A percentile compares a stretch with the other conserved stretches of the same genome.
Conservation (phyloP, 108 stramenopile genomes). For the Licmophora abbreviata region DNA sequence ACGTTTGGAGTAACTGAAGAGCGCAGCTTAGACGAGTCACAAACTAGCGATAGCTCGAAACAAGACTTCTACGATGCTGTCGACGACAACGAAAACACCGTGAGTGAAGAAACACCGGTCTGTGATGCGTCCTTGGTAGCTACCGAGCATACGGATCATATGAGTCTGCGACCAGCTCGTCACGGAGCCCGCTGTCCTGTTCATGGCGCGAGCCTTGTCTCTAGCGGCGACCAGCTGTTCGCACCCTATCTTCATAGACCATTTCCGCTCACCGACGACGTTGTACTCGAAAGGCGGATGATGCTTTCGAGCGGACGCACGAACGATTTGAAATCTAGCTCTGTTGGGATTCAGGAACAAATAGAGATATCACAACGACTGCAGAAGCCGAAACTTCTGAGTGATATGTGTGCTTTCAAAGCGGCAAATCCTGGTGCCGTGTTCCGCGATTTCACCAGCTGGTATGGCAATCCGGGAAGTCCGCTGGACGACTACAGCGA, state of each 20-base stretch:
- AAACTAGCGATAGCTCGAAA: background rate
- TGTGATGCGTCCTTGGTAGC: conserved; percentile 2
- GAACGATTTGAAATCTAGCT: background rate
- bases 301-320: conserved; percentile 43
- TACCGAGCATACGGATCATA: background rate
- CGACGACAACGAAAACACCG: conserved; percentile 17
- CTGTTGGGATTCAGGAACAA: conserved; percentile 29
- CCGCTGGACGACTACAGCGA: conserved; percentile 61
- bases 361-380: conserved; percentile 61
- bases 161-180: conserved; percentile 16
- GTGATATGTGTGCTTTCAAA: conserved; percentile 85
- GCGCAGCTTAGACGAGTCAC: too few relatives aligned
- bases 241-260: conserved; percentile 79
- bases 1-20: too few relatives aligned
- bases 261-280: conserved; percentile 75
- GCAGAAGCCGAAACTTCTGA: conserved; percentile 68
- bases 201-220: conserved; percentile 23
- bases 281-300: conserved; percentile 45
- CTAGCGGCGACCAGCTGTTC: conserved; percentile 68
- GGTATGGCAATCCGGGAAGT: conserved; percentile 80
- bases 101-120: conserved; percentile 24
- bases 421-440: conserved; percentile 68
- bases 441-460: conserved; percentile 73
- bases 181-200: conserved; percentile 78
- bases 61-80: conserved; percentile 9